Evolutionary conservation across 1,284 basidiomycete genomes (phyloP), one percentile per base, ranked within the genome.

Genomic region (Melampsora larici-populina): DNA sequence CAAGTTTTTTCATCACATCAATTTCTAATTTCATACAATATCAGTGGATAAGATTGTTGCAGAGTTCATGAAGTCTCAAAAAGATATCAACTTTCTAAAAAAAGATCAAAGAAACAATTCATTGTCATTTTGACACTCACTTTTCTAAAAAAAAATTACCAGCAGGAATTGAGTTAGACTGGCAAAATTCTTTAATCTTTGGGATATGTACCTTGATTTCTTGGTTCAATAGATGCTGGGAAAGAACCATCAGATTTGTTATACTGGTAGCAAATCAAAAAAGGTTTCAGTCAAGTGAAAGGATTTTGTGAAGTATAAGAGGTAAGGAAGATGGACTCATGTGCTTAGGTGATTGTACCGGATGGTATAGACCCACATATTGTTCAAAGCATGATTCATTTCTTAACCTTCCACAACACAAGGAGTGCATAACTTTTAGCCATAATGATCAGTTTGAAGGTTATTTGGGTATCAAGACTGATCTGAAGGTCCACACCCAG

Each of bases 321-420:
- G 36, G 51, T 43, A 15, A 33, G 24, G 43, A 17, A 65, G 21
- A 26, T 40, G 29, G 15, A 7, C 84, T 97, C 94, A 85, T 99
- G 96, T 0, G 96, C 96, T 81, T 91, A 94, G 11, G 94, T 90
- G 67, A 92, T 83, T 0, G 96, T 97, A 78, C 90, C 86, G 79
- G 90, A 86, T 0, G 95, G 94, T 11, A 99, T 87, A 0, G 87
- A 87, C 17, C 81, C 80, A 40, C 85, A 87, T 89, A 79, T 93
- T 90, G 49, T 88, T 88, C 60, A 97, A 88, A 6, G 93, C 89
- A 6, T 86, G 84, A 82, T 91, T 87, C 96, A 99, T 99, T 85
- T 98, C 90, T 13, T 87, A 98, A 98, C 7, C 94, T 89, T n/a
- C 96, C 96, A 83, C 92, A 96, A 7, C 95, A 93, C 88, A 86